Conservation (phyloP, 768 basidiomycete genomes). For the Suillus decipiens region DNA sequence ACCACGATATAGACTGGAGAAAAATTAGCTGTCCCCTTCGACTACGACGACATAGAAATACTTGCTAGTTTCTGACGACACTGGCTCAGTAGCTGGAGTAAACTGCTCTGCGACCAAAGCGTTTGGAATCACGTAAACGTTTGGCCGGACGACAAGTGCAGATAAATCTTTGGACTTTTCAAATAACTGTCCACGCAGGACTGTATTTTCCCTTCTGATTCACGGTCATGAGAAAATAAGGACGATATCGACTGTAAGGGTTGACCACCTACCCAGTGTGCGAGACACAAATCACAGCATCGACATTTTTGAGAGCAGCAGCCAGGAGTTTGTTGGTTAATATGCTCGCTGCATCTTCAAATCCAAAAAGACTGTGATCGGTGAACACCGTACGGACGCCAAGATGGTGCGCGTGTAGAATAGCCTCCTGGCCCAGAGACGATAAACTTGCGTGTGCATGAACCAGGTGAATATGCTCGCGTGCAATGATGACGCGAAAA, state of each 20-base stretch:
- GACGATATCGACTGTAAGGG: neutral
- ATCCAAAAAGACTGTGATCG: constrained; percentile 95
- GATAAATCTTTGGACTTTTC: constrained; percentile 48
- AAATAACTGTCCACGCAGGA: constrained; percentile 80
- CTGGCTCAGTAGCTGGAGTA: constrained; percentile 53
- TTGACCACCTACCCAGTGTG: constrained; percentile 78
- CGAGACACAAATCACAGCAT: constrained; percentile 94
- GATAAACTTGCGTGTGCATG: constrained; percentile 94
- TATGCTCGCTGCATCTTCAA: constrained; percentile 96
- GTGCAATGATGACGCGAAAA: constrained; percentile 81
- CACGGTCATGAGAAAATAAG: constrained; percentile 5
- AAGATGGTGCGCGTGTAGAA: constrained; percentile 86
- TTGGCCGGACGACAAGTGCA: constrained; percentile 48
- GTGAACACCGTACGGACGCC: constrained; percentile 92
- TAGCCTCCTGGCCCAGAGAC: constrained; percentile 88
- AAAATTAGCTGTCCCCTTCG: neutral
- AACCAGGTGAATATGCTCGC: constrained; percentile 84
- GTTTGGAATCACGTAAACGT: constrained; percentile 93
- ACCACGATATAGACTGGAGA: constrained; percentile 85
- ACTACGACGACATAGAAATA: neutral
- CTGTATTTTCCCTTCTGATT: constrained; percentile 93
- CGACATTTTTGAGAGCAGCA: constrained; percentile 85
- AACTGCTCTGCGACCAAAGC: constrained; percentile 88
- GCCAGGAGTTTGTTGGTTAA: constrained; percentile 94
- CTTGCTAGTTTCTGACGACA: constrained; percentile 59